Evolutionary conservation across 2,329 filamentous ascomycete genomes (phyloP).

Genomic region (Calonectria pseudoturangicola): DNA sequence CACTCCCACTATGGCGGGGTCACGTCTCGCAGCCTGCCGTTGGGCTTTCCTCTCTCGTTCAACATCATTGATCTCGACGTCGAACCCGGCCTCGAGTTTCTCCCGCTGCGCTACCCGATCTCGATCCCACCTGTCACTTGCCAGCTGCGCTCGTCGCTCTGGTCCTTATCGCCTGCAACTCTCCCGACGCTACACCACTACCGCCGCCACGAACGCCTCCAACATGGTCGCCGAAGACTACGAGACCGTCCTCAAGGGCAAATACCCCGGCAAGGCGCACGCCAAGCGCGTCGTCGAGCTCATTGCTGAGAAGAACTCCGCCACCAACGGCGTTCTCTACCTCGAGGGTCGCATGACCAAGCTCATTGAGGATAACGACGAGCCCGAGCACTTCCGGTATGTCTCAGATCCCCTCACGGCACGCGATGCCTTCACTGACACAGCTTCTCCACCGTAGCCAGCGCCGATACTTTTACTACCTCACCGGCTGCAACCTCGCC

Average conservation of each 20-base stretch:
- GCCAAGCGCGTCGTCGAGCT: slow-evolving; percentile 88
- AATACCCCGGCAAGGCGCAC: slow-evolving; percentile 91
- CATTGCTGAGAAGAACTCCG: slow-evolving; percentile 80
- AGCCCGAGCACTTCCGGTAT: slow-evolving; percentile 86
- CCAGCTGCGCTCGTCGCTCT: neutral
- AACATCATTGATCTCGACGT: slow-evolving; percentile 1
- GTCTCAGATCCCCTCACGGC: slow-evolving; percentile 13
- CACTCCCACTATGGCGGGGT: slow-evolving; percentile 39
- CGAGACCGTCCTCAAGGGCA: slow-evolving; percentile 74
- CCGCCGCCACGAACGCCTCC: slow-evolving; percentile 23
- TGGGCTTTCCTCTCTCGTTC: slow-evolving; percentile 15
- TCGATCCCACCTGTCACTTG: neutral
- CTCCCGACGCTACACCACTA: slow-evolving; percentile 22
- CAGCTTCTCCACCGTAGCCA: slow-evolving; percentile 72
- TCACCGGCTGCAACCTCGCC: slow-evolving; percentile 87
- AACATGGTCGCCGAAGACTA: slow-evolving; percentile 65
- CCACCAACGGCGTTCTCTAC: slow-evolving; percentile 84
- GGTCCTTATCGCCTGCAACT: slow-evolving; percentile 4
- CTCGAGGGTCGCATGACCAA: slow-evolving; percentile 89
- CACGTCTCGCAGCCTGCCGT: slow-evolving; percentile 28
- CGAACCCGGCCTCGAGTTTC: neutral
- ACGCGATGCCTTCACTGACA: slow-evolving; percentile 10
- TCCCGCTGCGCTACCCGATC: slow-evolving; percentile 4
- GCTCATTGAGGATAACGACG: slow-evolving; percentile 93
- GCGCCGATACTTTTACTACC: slow-evolving; percentile 94